Evolutionary conservation across 805 yeast genomes (phyloP).

Genomic region (Candida suzukii): DNA sequence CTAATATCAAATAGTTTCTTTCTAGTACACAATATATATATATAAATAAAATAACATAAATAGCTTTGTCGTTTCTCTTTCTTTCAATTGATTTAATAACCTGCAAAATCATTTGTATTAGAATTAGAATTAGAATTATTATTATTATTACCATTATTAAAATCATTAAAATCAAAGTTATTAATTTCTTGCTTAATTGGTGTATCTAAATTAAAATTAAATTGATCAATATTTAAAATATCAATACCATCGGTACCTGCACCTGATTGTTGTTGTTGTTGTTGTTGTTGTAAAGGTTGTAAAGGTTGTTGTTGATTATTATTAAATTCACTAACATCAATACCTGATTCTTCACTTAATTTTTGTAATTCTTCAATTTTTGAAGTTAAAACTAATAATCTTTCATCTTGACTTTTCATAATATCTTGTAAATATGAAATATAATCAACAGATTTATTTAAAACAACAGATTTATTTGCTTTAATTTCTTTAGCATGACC

Average conservation of each 20-base stretch:
- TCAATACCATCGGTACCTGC: slow-evolving; percentile 5
- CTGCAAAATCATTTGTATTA: too few species aligned
- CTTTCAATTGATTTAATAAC: too few species aligned
- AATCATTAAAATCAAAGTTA: slow-evolving; percentile 3
- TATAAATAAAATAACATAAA: too few species aligned
- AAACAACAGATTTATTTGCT: slow-evolving; percentile 77
- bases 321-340: background rate
- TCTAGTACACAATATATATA: too few species aligned
- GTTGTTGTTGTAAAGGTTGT: slow-evolving; percentile 1
- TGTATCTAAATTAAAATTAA: slow-evolving; percentile 9
- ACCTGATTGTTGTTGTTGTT: slow-evolving; percentile 2
- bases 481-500: slow-evolving; percentile 52
- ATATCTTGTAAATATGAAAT: slow-evolving; percentile 59
- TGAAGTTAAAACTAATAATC: slow-evolving; percentile 33
- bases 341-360: slow-evolving; percentile 1
- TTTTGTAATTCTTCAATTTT: slow-evolving; percentile 25
- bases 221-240: slow-evolving; percentile 6
- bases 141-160: background rate
- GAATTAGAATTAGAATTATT: too few species aligned
- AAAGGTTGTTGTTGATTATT: background rate
- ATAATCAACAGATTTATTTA: slow-evolving; percentile 76
- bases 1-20: too few species aligned
- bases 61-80: too few species aligned
- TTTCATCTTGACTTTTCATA: slow-evolving; percentile 44
- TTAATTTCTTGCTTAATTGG: slow-evolving; percentile 4